phyloP scores from a whole-genome alignment of 805 yeast genomes.

The Candida rishiriensis region DNA sequence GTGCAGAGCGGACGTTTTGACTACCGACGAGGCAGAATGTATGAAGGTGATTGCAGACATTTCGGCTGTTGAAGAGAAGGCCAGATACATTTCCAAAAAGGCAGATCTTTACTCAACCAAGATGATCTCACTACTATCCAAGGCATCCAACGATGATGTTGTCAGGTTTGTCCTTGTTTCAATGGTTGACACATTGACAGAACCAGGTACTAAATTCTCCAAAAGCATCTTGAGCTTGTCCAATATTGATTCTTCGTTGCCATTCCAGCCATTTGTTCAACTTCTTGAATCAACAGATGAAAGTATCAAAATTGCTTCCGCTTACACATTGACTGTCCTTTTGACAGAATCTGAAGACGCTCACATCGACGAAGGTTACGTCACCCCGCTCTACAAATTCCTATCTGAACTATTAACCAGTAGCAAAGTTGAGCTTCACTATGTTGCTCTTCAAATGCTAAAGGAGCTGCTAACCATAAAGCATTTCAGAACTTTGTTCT shows the following conservation, averaged over 20 bases:
- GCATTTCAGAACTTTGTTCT: constrained; percentile 48
- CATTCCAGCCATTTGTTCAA: constrained; percentile 49
- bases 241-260: constrained; percentile 39
- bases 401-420: constrained; percentile 30
- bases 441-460: constrained; percentile 59
- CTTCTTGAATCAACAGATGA: constrained; percentile 53
- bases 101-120: constrained; percentile 51
- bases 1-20: constrained; percentile 64
- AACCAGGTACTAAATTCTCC: constrained; percentile 22
- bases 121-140: constrained; percentile 49
- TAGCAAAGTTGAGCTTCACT: constrained; percentile 48
- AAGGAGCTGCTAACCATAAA: constrained; percentile 56
- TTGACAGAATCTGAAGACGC: constrained; percentile 28
- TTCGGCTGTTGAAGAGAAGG: constrained; percentile 34
- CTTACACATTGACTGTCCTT: constrained; percentile 50
- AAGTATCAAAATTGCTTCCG: constrained; percentile 49
- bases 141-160: constrained; percentile 56
- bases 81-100: constrained; percentile 38
- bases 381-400: constrained; percentile 35
- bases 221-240: constrained; percentile 36
- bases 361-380: constrained; percentile 29
- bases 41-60: constrained; percentile 32
- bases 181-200: constrained; percentile 50
- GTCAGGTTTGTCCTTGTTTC: constrained; percentile 61
- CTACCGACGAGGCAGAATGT: constrained; percentile 58